Conservation (phyloP, 257 asterid species). For the Penstemon davidsonii region DNA sequence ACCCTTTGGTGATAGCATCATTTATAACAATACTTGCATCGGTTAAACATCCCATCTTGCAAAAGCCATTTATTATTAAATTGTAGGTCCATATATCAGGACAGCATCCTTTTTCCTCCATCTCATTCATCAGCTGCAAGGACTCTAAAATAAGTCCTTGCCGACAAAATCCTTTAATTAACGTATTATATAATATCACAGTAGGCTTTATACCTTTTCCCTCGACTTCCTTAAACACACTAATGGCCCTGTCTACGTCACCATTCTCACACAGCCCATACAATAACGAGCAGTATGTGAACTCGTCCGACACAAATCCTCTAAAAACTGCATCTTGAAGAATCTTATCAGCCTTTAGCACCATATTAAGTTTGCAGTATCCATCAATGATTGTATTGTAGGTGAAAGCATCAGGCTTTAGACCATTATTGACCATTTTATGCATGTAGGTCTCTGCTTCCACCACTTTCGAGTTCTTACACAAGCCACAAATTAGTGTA, state of each 20-base stretch:
- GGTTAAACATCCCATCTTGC: slow-evolving; percentile 78
- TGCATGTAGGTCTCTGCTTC: slow-evolving; percentile 77
- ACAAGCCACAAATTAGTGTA: slow-evolving; percentile 76
- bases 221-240: slow-evolving; percentile 51
- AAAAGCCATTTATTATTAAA: slow-evolving; percentile 70
- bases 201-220: slow-evolving; percentile 55
- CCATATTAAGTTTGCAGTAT: slow-evolving; percentile 70
- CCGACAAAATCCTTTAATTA: slow-evolving; percentile 71
- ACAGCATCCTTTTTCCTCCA: slow-evolving; percentile 61
- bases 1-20: slow-evolving; percentile 65
- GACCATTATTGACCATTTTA: slow-evolving; percentile 75
- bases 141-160: slow-evolving; percentile 74
- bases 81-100: slow-evolving; percentile 87
- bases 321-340: slow-evolving; percentile 62
- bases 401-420: slow-evolving; percentile 74
- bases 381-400: slow-evolving; percentile 80
- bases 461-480: slow-evolving; percentile 71
- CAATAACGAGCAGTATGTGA: slow-evolving; percentile 75
- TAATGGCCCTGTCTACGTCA: slow-evolving; percentile 65
- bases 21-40: slow-evolving; percentile 65
- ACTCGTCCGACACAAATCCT: slow-evolving; percentile 81
- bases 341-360: slow-evolving; percentile 61
- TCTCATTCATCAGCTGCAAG: slow-evolving; percentile 66
- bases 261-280: slow-evolving; percentile 74
- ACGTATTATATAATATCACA: slow-evolving; percentile 58